These are phyloP conservation scores for Lyophyllum shimeji DNA, from an alignment of 768 basidiomycete species.

Conservation along the genomic window DNA sequence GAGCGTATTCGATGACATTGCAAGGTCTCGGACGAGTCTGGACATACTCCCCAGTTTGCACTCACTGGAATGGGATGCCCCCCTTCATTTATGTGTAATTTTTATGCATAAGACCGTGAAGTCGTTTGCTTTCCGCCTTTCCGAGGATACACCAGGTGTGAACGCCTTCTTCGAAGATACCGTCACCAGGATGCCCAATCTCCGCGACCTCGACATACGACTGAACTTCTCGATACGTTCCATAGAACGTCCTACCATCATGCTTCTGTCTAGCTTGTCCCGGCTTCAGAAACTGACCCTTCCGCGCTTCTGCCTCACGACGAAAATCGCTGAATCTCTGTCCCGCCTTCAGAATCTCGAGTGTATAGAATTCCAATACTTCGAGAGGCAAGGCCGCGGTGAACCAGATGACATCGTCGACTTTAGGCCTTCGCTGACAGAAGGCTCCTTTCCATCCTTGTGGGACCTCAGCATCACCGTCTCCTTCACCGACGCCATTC, in stretches of 20 bases:
- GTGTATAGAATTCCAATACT: conserved; percentile 54
- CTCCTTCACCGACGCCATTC: conserved; percentile 41
- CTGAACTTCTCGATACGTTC: conserved; percentile 36
- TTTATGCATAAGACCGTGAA: conserved; percentile 61
- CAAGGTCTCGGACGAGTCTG: conserved; percentile 51
- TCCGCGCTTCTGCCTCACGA: conserved; percentile 52
- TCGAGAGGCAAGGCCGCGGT: conserved; percentile 47
- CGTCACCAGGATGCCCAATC: conserved; percentile 48
- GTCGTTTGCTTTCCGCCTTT: conserved; percentile 29
- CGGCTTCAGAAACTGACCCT: conserved; percentile 48
- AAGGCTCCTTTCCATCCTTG: conserved; percentile 54
- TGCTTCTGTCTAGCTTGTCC: conserved; percentile 24
- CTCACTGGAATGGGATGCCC: conserved; percentile 46
- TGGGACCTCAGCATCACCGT: conserved; percentile 51
- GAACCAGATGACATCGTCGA: conserved; percentile 39
- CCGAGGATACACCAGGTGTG: conserved; percentile 12
- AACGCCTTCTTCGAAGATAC: conserved; percentile 35
- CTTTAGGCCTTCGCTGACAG: conserved; percentile 42
- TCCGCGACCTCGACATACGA: conserved; percentile 47
- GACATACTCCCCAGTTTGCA: conserved; percentile 57
- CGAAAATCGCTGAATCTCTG: conserved; percentile 42
- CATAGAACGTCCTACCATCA: conserved; percentile 30
- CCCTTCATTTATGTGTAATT: conserved; percentile 35
- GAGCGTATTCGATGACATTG: conserved; percentile 52
- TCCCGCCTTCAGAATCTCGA: conserved; percentile 43